These are phyloP conservation scores for Coemansia sp. DNA, from an alignment of 192 early-diverging fungal species.

Conservation along the genomic window DNA sequence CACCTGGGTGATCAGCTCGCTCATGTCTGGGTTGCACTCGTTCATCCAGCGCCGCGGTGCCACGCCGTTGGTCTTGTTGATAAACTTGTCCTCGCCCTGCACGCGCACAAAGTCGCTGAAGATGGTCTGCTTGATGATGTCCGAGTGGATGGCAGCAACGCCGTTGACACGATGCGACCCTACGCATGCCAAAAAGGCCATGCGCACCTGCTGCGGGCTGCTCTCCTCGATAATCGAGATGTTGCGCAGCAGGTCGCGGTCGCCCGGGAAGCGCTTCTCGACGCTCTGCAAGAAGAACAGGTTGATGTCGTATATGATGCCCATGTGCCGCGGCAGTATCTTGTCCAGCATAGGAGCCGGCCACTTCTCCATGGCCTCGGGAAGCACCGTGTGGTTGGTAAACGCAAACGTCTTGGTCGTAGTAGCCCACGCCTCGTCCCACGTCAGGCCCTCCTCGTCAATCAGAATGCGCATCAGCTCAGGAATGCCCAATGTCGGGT, in stretches of 20 bases:
- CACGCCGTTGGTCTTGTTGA: slow-evolving; percentile 98
- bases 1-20: slow-evolving; percentile 74
- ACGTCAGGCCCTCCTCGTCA: slow-evolving; percentile 84
- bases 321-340: slow-evolving; percentile 94
- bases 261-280: slow-evolving; percentile 79
- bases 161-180: slow-evolving; percentile 96
- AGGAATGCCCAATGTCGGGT: slow-evolving; percentile 91
- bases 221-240: slow-evolving; percentile 96
- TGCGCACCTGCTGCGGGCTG: slow-evolving; percentile 89
- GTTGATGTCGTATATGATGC: slow-evolving; percentile 99
- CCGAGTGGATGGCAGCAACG: slow-evolving; percentile 85
- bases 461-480: slow-evolving; percentile 92
- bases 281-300: slow-evolving; percentile 96
- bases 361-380: slow-evolving; percentile 98
- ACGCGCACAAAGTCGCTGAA: slow-evolving; percentile 90
- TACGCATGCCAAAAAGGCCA: slow-evolving; percentile 95
- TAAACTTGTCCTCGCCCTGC: slow-evolving; percentile 84
- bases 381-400: slow-evolving; percentile 98
- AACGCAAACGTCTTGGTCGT: slow-evolving; percentile 89
- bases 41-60: slow-evolving; percentile 97
- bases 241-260: slow-evolving; percentile 79
- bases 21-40: slow-evolving; percentile 89
- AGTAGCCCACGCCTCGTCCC: slow-evolving; percentile 96
- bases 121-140: slow-evolving; percentile 75
- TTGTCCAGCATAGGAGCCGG: slow-evolving; percentile 90